Evolutionary conservation across 2,329 filamentous ascomycete genomes (phyloP), one percentile per base, ranked within the genome.

Genomic region (Paramyrothecium sp.): DNA sequence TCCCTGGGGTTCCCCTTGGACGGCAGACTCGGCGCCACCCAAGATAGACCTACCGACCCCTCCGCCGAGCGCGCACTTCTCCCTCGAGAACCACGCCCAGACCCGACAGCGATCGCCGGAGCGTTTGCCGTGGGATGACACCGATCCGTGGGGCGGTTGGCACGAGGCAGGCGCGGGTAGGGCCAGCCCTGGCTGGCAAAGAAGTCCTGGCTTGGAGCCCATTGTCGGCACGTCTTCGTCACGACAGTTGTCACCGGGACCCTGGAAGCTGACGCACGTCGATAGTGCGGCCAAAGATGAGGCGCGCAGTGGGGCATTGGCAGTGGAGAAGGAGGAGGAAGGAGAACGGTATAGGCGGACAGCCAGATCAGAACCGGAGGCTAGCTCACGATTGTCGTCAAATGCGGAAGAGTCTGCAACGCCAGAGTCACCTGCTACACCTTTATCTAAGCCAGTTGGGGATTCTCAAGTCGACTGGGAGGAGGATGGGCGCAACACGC

Each of bases 1-100:
- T 82, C 83, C 83, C 65, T 86, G 83, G 83, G 81, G 80, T 71
- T 85, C 82, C 64, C 83, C 83, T 72, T 86, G 83, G 83, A 77
- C 79, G 58, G 75, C 75, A 58, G 68, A 71, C 53, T 59, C 65
- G 57, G n/a, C 38, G 38, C 64, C 69, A 16, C 73, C 67, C 70
- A 81, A 65, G 61, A 68, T 65, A 66, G 67, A 73, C 58, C 63
- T 73, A 23, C 69, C 71, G 7, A 58, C 67, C 56, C 69, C 69
- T 58, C 73, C 71, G 46, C 65, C 69, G 34, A 65, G 56, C 56
- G 70, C 68, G 30, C 70, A 73, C 53, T 67, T 73, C 26, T 64
- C 69, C 2, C 53, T 61, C 54, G 68, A 69, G 23, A 62, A 63
- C 51, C 48, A 34, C 56, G 33, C 54, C n/a, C 53, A 41, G 17